A percentile compares a stretch with the other conserved stretches of the same genome.
These are phyloP conservation scores for Celoporthe dispersa DNA, from an alignment of 2,329 filamentous ascomycete species.

Conservation along the genomic window DNA sequence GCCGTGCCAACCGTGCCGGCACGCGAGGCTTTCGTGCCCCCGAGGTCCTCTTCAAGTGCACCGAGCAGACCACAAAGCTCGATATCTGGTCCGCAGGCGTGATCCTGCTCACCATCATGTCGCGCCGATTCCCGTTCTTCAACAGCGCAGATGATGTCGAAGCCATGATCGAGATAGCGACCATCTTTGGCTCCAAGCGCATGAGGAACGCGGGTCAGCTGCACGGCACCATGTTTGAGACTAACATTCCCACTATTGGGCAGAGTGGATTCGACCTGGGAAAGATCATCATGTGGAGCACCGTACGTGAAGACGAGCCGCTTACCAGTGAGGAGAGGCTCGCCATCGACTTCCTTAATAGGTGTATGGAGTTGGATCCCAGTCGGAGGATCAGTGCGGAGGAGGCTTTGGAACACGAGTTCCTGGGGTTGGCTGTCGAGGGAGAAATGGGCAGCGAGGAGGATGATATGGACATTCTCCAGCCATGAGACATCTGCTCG, in stretches of 20 bases:
- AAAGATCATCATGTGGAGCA: conserved; percentile 96
- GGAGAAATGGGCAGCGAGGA: conserved; percentile 46
- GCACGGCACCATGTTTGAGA: conserved; percentile 92
- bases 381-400: conserved; percentile 73
- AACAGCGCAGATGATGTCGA: conserved; percentile 98
- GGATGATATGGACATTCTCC: conserved; percentile 59
- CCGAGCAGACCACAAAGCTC: conserved; percentile 88
- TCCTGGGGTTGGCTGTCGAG: conserved; percentile 54
- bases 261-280: conserved; percentile 84
- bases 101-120: conserved; percentile 94
- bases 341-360: conserved; percentile 72
- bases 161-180: conserved; percentile 95
- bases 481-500: neutral
- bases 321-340: conserved; percentile 71
- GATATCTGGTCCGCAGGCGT: conserved; percentile 98
- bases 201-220: conserved; percentile 84
- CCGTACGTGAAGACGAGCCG: conserved; percentile 65
- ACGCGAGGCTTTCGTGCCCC: conserved; percentile 95
- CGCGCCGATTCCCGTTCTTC: conserved; percentile 94
- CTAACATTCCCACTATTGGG: conserved; percentile 87
- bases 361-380: conserved; percentile 79
- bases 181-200: conserved; percentile 83
- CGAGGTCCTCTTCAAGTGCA: conserved; percentile 97
- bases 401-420: conserved; percentile 75
- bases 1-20: conserved; percentile 90